These are phyloP conservation scores for Colletotrichum spaethianum DNA, from an alignment of 2,329 filamentous ascomycete species.

Conservation along the genomic window DNA sequence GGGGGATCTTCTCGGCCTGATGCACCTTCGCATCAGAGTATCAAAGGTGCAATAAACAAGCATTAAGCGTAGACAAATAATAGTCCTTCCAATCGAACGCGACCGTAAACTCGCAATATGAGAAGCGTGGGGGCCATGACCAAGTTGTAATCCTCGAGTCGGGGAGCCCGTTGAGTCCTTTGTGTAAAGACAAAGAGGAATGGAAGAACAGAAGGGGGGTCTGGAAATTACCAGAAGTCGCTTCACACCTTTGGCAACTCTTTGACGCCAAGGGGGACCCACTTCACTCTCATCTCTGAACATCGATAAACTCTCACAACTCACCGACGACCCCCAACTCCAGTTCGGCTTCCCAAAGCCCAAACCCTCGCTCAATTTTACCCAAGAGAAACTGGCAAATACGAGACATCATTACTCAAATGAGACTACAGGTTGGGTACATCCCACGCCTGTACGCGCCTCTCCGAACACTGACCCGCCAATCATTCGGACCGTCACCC, in stretches of 20 bases:
- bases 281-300: conserved; percentile 13
- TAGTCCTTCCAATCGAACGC: neutral
- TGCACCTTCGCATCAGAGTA: neutral
- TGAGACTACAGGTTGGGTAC: conserved; percentile 18
- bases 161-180: neutral
- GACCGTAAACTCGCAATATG: neutral
- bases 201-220: neutral
- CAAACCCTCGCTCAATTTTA: conserved; percentile 9
- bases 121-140: neutral
- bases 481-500: conserved; percentile 31
- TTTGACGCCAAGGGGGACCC: conserved; percentile 12
- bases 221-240: conserved; percentile 28
- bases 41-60: neutral
- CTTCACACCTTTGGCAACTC: conserved; percentile 8
- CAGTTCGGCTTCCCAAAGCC: conserved; percentile 10
- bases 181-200: neutral
- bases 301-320: conserved; percentile 13
- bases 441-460: conserved; percentile 32
- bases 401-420: conserved; percentile 17
- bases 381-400: neutral
- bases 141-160: neutral
- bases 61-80: neutral
- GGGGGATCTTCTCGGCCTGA: neutral
- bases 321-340: conserved; percentile 7
- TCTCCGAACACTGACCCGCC: conserved; percentile 20